Conservation (phyloP, 2,329 filamentous ascomycete genomes). For the Tolypocladium amazonense region DNA sequence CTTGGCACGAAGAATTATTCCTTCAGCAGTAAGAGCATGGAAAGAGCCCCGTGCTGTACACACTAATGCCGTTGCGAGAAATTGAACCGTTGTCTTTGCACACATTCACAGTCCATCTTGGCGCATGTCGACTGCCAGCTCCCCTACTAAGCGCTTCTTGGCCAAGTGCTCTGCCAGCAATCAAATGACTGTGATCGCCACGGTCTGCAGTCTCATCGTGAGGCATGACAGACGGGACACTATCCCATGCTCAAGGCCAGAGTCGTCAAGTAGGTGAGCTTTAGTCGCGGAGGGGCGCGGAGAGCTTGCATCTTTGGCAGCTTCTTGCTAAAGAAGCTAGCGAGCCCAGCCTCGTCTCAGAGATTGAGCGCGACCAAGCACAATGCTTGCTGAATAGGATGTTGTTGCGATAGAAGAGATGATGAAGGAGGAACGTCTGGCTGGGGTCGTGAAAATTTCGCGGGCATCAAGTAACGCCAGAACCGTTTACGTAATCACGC, state of each 20-base stretch:
- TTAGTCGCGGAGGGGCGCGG: neutral
- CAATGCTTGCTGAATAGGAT: neutral
- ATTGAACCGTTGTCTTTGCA: neutral
- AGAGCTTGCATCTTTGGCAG: neutral
- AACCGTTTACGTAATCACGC: neutral
- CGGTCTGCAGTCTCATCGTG: neutral
- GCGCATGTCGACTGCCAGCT: neutral
- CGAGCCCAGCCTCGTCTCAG: neutral
- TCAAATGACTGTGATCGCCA: neutral
- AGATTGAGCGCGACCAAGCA: neutral
- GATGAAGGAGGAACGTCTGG: neutral
- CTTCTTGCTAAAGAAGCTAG: too few relatives aligned
- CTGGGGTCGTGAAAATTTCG: neutral
- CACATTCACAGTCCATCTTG: neutral
- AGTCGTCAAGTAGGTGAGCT: neutral
- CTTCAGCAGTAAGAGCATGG: constrained; percentile 45
- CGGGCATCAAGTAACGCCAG: neutral
- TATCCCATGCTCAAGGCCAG: neutral
- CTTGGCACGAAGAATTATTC: constrained; percentile 45
- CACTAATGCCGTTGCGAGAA: constrained; percentile 39
- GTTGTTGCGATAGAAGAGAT: neutral
- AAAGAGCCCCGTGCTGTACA: constrained; percentile 46
- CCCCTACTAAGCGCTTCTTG: neutral
- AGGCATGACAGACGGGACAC: neutral
- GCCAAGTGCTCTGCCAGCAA: neutral